phyloP scores from a whole-genome alignment of 805 yeast genomes.

The Nakazawaea pomicola region DNA sequence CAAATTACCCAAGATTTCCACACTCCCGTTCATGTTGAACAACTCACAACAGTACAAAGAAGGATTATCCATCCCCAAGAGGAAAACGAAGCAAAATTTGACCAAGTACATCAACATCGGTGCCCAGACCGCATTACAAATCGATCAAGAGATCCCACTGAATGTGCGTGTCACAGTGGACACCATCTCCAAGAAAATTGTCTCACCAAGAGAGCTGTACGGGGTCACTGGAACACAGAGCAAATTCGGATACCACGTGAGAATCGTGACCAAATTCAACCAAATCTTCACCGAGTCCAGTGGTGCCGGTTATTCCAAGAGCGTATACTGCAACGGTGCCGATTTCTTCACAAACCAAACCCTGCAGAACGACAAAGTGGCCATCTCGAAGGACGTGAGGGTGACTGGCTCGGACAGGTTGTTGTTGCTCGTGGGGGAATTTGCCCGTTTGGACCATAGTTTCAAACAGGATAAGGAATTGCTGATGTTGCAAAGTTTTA shows the following conservation, averaged over 20 bases:
- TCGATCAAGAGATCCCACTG: slow-evolving; percentile 58
- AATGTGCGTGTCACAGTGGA: slow-evolving; percentile 83
- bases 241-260: slow-evolving; percentile 68
- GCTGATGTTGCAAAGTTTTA: slow-evolving; percentile 45
- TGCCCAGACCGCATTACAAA: slow-evolving; percentile 47
- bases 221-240: slow-evolving; percentile 55
- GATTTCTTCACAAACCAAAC: slow-evolving; percentile 42
- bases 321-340: slow-evolving; percentile 63
- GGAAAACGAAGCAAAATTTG: slow-evolving; percentile 45
- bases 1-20: slow-evolving; percentile 64
- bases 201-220: slow-evolving; percentile 68
- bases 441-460: slow-evolving; percentile 49
- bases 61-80: slow-evolving; percentile 51
- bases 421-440: slow-evolving; percentile 59
- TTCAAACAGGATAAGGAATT: slow-evolving; percentile 43
- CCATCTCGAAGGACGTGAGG: too few species aligned
- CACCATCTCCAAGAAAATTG: slow-evolving; percentile 51
- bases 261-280: slow-evolving; percentile 58
- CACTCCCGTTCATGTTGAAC: slow-evolving; percentile 68
- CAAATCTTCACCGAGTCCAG: slow-evolving; percentile 63
- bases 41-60: slow-evolving; percentile 44
- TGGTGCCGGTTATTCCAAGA: slow-evolving; percentile 63
- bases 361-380: slow-evolving; percentile 10
- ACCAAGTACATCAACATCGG: slow-evolving; percentile 83
- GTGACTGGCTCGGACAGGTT: too few species aligned